Conservation (phyloP, 1,284 basidiomycete genomes). For the Athelia psychrophila region DNA sequence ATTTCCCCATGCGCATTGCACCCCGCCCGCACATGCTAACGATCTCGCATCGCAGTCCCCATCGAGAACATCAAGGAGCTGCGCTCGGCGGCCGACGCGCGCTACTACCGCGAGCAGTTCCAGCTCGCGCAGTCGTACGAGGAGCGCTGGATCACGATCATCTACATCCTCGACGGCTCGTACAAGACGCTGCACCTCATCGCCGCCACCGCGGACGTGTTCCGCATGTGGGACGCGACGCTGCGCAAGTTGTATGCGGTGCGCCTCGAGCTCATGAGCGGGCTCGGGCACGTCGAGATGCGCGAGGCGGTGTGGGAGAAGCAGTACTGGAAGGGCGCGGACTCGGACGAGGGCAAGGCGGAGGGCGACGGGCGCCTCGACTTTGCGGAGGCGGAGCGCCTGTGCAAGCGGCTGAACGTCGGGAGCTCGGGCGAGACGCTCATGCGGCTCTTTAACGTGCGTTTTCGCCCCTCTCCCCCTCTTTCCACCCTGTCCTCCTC, state of each 20-base stretch:
- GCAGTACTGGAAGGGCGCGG: conserved; percentile 79
- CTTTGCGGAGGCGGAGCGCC: conserved; percentile 71
- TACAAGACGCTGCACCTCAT: conserved; percentile 95
- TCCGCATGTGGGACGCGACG: conserved; percentile 66
- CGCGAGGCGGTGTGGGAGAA: conserved; percentile 78
- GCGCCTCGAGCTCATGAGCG: conserved; percentile 66
- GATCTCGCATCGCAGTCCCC: conserved; percentile 57
- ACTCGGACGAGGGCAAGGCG: conserved; percentile 55
- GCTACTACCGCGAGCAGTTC: conserved; percentile 79
- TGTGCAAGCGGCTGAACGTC: conserved; percentile 79
- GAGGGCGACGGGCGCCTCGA: conserved; percentile 61
- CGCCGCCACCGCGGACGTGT: conserved; percentile 68
- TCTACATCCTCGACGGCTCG: conserved; percentile 71
- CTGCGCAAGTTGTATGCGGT: conserved; percentile 58
- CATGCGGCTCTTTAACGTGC: conserved; percentile 62
- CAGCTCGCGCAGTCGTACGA: conserved; percentile 61
- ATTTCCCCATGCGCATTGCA: conserved; percentile 1
- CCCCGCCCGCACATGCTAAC: conserved; percentile 2
- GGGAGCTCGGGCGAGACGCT: conserved; percentile 64
- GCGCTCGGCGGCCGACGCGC: conserved; percentile 72
- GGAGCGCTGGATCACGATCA: conserved; percentile 74
- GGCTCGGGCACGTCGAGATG: conserved; percentile 60
- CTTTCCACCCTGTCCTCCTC: background rate
- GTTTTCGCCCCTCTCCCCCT: conserved; percentile 10
- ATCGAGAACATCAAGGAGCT: conserved; percentile 93